Percentiles rank a stretch among this genome's conserved stretches.
phyloP scores from a whole-genome alignment of 345 rosid genomes.

The Corymbia maculata region DNA sequence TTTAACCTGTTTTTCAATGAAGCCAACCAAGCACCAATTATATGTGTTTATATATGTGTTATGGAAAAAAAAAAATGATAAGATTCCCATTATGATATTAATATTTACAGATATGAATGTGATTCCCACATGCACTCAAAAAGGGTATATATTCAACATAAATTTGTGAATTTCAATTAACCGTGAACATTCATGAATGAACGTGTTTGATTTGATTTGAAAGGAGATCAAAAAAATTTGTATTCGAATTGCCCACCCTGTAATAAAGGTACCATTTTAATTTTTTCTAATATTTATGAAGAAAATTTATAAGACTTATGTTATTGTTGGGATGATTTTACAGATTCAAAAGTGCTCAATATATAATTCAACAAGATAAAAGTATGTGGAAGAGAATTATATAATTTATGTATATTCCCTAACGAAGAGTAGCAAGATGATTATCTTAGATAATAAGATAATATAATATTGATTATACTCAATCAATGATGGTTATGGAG shows the following conservation, averaged over 20 bases:
- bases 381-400: neutral
- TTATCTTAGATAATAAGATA: neutral
- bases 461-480: neutral
- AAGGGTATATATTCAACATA: neutral
- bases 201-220: neutral
- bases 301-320: neutral
- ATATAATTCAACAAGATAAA: no score
- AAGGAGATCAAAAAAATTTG: neutral
- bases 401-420: neutral
- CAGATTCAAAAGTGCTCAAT: neutral
- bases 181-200: accelerated
- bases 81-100: neutral
- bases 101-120: neutral
- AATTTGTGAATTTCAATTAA: neutral
- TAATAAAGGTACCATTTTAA: neutral
- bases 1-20: no score
- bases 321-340: neutral
- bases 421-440: neutral
- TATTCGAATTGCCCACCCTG: neutral
- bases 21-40: no score
- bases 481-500: neutral
- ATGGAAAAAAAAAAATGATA: no score
- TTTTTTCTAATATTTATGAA: no score
- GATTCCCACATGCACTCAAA: neutral
- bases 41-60: no score